Conservation (phyloP, 169 alveolate species). For the Nephromyces sp. region DNA sequence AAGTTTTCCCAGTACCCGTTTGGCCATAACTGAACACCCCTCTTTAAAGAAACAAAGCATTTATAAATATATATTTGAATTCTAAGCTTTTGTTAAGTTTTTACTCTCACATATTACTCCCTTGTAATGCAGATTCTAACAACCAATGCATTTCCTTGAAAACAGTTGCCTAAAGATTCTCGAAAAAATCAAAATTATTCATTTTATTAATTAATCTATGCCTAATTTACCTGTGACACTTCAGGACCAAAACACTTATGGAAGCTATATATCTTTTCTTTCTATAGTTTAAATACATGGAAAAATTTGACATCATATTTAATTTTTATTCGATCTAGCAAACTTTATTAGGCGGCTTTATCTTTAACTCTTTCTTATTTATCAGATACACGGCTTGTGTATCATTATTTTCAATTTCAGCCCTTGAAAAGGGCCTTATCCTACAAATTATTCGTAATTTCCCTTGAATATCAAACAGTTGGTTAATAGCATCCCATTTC, state of each 20-base stretch:
- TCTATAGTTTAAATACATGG: constrained; percentile 9
- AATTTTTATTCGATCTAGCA: not conserved
- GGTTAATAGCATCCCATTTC: constrained; percentile 37
- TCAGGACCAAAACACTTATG: not conserved
- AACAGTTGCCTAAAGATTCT: constrained; percentile 52
- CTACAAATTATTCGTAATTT: constrained; percentile 72
- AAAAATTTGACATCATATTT: not conserved
- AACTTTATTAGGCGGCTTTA: no score
- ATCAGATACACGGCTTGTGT: constrained; percentile 39
- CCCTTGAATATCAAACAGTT: constrained; percentile 68
- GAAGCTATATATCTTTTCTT: not conserved
- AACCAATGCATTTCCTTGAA: constrained; percentile 55
- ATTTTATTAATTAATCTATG: not conserved
- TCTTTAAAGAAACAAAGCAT: not conserved
- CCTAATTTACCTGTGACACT: not conserved
- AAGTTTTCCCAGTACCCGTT: constrained; percentile 85
- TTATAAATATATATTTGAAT: not conserved
- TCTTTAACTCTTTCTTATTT: constrained; percentile 28
- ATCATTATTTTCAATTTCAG: constrained; percentile 38
- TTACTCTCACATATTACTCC: constrained; percentile 61
- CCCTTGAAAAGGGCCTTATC: constrained; percentile 60
- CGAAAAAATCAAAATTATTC: not conserved
- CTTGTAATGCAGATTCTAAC: constrained; percentile 63
- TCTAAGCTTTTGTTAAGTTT: not conserved
- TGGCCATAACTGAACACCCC: constrained; percentile 79